Percentiles rank a stretch among this genome's conserved stretches.
These are phyloP conservation scores for Leptodermis oblonga DNA, from an alignment of 257 asterid genomes.

Conservation along the genomic window DNA sequence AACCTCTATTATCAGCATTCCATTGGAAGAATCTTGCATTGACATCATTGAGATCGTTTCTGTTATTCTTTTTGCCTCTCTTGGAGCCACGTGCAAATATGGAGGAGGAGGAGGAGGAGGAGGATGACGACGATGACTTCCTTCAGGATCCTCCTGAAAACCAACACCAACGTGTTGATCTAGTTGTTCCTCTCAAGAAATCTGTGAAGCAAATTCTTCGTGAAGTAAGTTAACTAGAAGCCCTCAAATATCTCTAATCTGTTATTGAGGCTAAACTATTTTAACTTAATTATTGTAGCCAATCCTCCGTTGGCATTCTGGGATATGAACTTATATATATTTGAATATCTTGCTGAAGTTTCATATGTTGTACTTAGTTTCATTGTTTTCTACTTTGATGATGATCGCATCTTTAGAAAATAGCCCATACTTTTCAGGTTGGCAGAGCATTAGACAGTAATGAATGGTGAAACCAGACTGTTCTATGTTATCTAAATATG, in stretches of 20 bases:
- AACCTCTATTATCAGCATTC: constrained; percentile 78
- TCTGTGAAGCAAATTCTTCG: constrained; percentile 82
- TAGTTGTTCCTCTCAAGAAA: constrained; percentile 77
- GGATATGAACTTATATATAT: background rate
- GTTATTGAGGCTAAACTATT: background rate
- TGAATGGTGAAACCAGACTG: background rate
- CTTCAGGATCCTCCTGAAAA: constrained; percentile 48
- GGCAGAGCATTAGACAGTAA: background rate
- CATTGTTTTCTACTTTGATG: background rate
- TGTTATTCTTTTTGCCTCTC: constrained; percentile 77
- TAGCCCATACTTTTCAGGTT: too few relatives aligned
- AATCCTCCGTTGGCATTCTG: background rate
- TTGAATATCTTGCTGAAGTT: background rate
- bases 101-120: constrained; percentile 81
- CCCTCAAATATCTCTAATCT: background rate
- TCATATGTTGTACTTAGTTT: background rate
- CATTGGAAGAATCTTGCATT: constrained; percentile 70
- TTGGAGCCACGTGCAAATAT: constrained; percentile 58
- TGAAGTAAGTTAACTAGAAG: constrained; percentile 47
- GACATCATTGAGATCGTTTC: constrained; percentile 72
- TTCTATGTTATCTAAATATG: background rate
- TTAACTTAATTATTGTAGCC: background rate
- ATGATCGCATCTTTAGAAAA: background rate
- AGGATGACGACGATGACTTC: constrained; percentile 74
- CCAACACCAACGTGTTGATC: constrained; percentile 43